Evolutionary conservation across 2,329 filamentous ascomycete genomes (phyloP), one percentile per base, ranked within the genome.

Genomic region (Lachnellula arida): DNA sequence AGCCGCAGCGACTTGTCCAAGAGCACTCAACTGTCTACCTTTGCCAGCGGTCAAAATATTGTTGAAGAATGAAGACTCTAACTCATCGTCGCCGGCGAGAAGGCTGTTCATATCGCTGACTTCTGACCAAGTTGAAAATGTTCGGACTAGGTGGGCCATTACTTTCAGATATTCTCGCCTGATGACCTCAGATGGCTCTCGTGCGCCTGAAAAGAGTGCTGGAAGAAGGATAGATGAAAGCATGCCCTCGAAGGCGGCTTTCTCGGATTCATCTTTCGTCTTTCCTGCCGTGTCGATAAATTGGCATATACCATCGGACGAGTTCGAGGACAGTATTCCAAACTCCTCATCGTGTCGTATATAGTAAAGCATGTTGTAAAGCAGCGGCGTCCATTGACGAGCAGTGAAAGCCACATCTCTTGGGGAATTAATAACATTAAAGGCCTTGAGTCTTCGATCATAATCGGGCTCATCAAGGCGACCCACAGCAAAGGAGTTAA

Each of bases 41-140:
- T 91, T 86, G 51, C 96, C 91, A 48, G 96, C 93, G 67, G 94
- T 92, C 37, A 97, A 76, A 46, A 97, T 85, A 65, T 97, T 96
- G 71, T 83, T 88, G 76, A 97, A 99, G 75, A 99, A 97, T 0
- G 89, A 89, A 11, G 85, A 82, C 65, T 71, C 68, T 32, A 68
- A 34, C 49, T 70, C 69, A 55, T 89, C 88, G 51, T 88, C 80
- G 14, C 77, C 80, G 8, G 81, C 80, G 40, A 94, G 79, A 11
- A 99, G 79, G 5, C 79, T 78, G 56, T 81, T 76, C 74, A 99
- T 81, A 69, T 96, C 91, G 32, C 81, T 79, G 40, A 97, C 80
- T 2, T 85, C 81, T 5, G 80, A 69, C 84, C 90, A 92, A 0
- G 79, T 73, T 0, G 87, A 79, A 67, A 94, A 85, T 43, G 80